Evolutionary conservation across 768 basidiomycete species (phyloP).

Genomic region (Megacollybia marginata): DNA sequence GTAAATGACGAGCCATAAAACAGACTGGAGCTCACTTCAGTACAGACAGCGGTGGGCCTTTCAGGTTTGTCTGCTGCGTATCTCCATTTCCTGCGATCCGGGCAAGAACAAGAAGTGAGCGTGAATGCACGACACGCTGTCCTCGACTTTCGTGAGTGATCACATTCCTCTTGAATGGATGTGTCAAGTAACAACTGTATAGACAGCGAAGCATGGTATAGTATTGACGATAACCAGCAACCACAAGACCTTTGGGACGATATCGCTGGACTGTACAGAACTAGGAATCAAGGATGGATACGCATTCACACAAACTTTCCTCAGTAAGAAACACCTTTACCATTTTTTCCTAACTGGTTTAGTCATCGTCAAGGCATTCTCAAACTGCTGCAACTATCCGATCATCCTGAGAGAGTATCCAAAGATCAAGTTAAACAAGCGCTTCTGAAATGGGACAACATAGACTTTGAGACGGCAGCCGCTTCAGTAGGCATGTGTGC

Average conservation of each 20-base stretch:
- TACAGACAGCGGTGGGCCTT: conserved; percentile 39
- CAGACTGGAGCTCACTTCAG: background rate
- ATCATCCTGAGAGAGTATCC: conserved; percentile 18
- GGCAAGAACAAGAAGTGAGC: conserved; percentile 36
- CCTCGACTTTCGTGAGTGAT: conserved; percentile 47
- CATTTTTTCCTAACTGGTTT: background rate
- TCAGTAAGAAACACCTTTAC: conserved; percentile 31
- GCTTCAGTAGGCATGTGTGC: conserved; percentile 39
- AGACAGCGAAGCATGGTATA: conserved; percentile 49
- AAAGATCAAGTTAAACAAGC: conserved; percentile 30
- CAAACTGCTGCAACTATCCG: conserved; percentile 31
- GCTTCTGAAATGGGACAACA: conserved; percentile 32
- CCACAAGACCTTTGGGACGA: conserved; percentile 35
- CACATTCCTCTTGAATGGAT: background rate
- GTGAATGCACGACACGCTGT: conserved; percentile 52
- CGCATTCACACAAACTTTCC: conserved; percentile 61
- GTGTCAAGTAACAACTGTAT: background rate
- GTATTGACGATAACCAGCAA: conserved; percentile 26
- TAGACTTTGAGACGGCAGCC: conserved; percentile 41
- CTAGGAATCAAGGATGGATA: conserved; percentile 40
- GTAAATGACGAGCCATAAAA: conserved; percentile 17
- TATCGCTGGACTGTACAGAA: conserved; percentile 46
- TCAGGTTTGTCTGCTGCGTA: conserved; percentile 47
- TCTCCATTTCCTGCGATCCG: conserved; percentile 39
- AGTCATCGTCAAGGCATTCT: conserved; percentile 49